phyloP scores from a whole-genome alignment of 495 filamentous ascomycete species.

The Wilcoxina mikolae region DNA sequence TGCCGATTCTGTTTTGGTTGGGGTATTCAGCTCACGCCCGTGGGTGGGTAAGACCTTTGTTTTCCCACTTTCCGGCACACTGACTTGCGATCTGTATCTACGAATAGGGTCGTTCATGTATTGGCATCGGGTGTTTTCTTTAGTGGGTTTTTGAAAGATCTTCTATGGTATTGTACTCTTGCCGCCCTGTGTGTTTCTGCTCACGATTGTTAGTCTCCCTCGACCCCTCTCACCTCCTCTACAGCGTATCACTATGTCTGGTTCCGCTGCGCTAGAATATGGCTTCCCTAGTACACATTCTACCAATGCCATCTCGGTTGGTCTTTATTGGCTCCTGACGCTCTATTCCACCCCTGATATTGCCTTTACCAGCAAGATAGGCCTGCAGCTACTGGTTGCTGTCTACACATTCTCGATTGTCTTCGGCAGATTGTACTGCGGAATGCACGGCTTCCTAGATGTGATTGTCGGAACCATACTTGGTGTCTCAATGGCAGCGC shows the following conservation, averaged over 20 bases:
- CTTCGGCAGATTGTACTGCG: slow-evolving; percentile 82
- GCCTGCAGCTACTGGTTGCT: slow-evolving; percentile 47
- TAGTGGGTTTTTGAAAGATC: slow-evolving; percentile 84
- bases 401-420: slow-evolving; percentile 82
- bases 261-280: slow-evolving; percentile 85
- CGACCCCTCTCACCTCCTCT: slow-evolving; percentile 85
- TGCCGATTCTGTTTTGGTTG: slow-evolving; percentile 93
- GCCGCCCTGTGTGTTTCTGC: no score
- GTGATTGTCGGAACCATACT: slow-evolving; percentile 63
- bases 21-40: slow-evolving; percentile 66
- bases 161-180: slow-evolving; percentile 70
- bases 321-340: slow-evolving; percentile 60
- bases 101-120: slow-evolving; percentile 63
- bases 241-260: slow-evolving; percentile 91
- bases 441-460: slow-evolving; percentile 96
- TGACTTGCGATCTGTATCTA: no score
- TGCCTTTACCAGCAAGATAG: slow-evolving; percentile 27
- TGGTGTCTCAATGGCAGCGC: slow-evolving; percentile 49
- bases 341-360: slow-evolving; percentile 42
- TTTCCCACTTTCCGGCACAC: not conserved
- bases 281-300: slow-evolving; percentile 95
- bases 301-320: slow-evolving; percentile 89
- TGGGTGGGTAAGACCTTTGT: slow-evolving; percentile 43
- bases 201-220: no score
- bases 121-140: slow-evolving; percentile 82